Conservation (phyloP, 148 eudicot species). For the Oxyria digyna region DNA sequence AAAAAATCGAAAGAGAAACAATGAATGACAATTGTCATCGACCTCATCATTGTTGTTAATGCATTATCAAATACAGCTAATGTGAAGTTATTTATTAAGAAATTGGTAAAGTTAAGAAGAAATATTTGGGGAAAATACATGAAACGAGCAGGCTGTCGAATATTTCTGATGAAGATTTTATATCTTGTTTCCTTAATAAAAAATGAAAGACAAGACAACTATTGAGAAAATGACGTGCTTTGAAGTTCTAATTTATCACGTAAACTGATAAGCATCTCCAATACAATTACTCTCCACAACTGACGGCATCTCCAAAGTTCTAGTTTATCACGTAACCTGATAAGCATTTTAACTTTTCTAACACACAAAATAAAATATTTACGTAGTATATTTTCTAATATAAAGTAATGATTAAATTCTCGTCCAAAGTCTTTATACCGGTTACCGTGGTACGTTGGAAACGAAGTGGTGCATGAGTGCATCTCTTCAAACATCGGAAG, state of each 20-base stretch:
- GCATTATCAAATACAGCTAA: neutral
- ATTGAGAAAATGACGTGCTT: neutral
- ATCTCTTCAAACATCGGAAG: too few relatives aligned
- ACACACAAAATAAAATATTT: too few relatives aligned
- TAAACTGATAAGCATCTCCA: too few relatives aligned
- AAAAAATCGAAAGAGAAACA: neutral
- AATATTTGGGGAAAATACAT: neutral
- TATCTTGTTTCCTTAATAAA: neutral
- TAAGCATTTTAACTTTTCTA: too few relatives aligned
- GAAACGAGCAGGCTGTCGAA: conserved; percentile 3
- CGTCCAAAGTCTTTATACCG: too few relatives aligned
- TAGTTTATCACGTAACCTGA: too few relatives aligned
- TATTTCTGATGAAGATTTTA: neutral
- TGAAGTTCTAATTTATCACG: neutral
- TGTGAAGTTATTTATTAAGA: neutral
- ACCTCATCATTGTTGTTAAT: neutral
- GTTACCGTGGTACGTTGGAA: too few relatives aligned
- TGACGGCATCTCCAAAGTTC: too few relatives aligned
- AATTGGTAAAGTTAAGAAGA: neutral
- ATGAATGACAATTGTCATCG: neutral
- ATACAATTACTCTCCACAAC: too few relatives aligned
- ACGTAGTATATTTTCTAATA: too few relatives aligned
- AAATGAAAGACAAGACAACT: neutral
- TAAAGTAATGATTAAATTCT: too few relatives aligned
- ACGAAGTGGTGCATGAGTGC: too few relatives aligned